Evolutionary conservation across 441 rosid genomes (phyloP), one percentile per base, ranked within the genome.

Genomic region (Erodium trifolium): DNA sequence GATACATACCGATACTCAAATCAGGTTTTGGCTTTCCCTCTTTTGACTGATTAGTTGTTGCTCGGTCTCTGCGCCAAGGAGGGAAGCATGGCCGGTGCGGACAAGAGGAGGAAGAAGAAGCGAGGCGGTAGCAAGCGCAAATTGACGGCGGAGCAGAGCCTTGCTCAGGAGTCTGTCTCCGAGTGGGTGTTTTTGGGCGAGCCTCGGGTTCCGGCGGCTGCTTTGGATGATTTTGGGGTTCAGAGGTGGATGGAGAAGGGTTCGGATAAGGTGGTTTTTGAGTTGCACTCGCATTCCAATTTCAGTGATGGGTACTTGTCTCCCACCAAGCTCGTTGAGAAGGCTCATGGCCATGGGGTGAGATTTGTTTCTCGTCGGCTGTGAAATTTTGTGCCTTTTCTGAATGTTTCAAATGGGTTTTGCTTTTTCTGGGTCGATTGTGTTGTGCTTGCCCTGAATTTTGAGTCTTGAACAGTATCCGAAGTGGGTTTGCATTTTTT

Each of bases 231-330:
- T 73, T 88, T 88, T 51, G 82, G 85, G 55, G 88, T 85, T 12
- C 88, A 77, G 62, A 85, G 71, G 79, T 71, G 73, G 64, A 9
- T 12, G 10, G 80, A 74, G 10, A 59, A 77, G 53, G 80, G 67
- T 16, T 70, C 64, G 60, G 82, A 85, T 41, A 89, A 76, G 71
- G 35, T 87, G 72, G 82, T 86, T 0, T 93, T 91, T 73, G 98
- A 93, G 78, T 81, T 91, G 79, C 98, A 93, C 73, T 86, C 89
- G 12, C 98, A 93, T 80, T 86, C 97, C 51, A 93, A 91, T 74
- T 85, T 63, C 77, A 93, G 98, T 75, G 98, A 93, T 78, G 97
- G 98, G 16, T 93, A 79, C 80, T 76, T 93, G 72, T 84, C 97
- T 12, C 99, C 99, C 74, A 78, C 92, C 3, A 93, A 88, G 83